A percentile compares a stretch with the other conserved stretches of the same genome.
phyloP scores from a whole-genome alignment of 1,139 yeast species.

The Pichia sp. region DNA sequence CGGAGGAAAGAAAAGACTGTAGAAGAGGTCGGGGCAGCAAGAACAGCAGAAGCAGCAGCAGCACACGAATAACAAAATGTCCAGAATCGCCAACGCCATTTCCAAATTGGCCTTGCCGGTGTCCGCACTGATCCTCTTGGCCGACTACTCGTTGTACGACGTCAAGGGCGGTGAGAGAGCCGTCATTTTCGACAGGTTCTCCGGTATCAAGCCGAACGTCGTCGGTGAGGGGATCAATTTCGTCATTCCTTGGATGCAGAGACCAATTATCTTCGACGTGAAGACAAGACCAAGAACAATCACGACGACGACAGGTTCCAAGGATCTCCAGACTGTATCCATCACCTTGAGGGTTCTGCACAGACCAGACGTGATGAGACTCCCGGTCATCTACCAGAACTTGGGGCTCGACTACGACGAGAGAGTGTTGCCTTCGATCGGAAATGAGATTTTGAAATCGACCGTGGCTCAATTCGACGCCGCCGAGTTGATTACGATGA shows the following conservation, averaged over 20 bases:
- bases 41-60: background rate
- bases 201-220: slow-evolving; percentile 82
- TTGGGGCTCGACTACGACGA: slow-evolving; percentile 95
- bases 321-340: slow-evolving; percentile 93
- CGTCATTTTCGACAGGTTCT: slow-evolving; percentile 85
- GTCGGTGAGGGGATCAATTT: slow-evolving; percentile 97
- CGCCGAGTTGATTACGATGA: slow-evolving; percentile 93
- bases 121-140: slow-evolving; percentile 62
- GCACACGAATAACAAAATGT: background rate
- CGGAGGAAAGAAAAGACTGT: background rate
- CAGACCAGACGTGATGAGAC: slow-evolving; percentile 80
- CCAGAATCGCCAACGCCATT: slow-evolving; percentile 45
- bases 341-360: slow-evolving; percentile 89
- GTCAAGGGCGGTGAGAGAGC: slow-evolving; percentile 96
- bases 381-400: slow-evolving; percentile 84
- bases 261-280: slow-evolving; percentile 84
- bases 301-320: slow-evolving; percentile 93
- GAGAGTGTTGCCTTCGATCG: slow-evolving; percentile 93
- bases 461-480: slow-evolving; percentile 98
- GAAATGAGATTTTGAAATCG: slow-evolving; percentile 90
- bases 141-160: slow-evolving; percentile 78
- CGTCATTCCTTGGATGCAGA: slow-evolving; percentile 92
- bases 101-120: slow-evolving; percentile 58
- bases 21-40: background rate
- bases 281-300: slow-evolving; percentile 90